These are phyloP conservation scores for Rhazya stricta DNA, from an alignment of 257 asterid species.

Conservation along the genomic window DNA sequence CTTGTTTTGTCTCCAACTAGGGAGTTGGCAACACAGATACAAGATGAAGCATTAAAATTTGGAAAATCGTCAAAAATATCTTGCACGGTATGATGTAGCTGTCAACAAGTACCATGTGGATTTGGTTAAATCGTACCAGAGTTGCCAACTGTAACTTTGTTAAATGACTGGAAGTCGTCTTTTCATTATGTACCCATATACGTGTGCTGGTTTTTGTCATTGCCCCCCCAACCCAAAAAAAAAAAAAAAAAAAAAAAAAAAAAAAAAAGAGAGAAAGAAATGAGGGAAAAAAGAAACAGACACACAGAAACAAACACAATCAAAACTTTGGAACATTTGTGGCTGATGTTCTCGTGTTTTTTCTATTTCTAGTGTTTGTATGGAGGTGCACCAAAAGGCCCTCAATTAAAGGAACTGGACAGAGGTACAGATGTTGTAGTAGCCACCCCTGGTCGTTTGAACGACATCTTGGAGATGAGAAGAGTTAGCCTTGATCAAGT, in stretches of 20 bases:
- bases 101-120: neutral
- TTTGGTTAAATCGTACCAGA: neutral
- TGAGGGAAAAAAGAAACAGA: too few species aligned
- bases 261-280: too few species aligned
- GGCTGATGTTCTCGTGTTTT: constrained; percentile 9
- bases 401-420: constrained; percentile 74
- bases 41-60: constrained; percentile 87
- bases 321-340: neutral
- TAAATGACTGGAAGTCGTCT: neutral
- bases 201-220: neutral
- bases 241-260: neutral
- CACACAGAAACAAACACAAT: too few species aligned
- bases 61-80: constrained; percentile 80
- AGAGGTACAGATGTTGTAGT: constrained; percentile 93
- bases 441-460: constrained; percentile 97
- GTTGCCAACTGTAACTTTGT: neutral
- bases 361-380: constrained; percentile 58
- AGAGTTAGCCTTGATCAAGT: constrained; percentile 83
- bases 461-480: constrained; percentile 92
- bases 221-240: neutral
- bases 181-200: neutral
- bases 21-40: constrained; percentile 97
- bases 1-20: constrained; percentile 95
- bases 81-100: constrained; percentile 61
- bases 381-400: constrained; percentile 91